Percentiles rank a stretch among this genome's conserved stretches.
These are phyloP conservation scores for Biancaea sappan DNA, from an alignment of 306 rosid genomes.

Conservation along the genomic window DNA sequence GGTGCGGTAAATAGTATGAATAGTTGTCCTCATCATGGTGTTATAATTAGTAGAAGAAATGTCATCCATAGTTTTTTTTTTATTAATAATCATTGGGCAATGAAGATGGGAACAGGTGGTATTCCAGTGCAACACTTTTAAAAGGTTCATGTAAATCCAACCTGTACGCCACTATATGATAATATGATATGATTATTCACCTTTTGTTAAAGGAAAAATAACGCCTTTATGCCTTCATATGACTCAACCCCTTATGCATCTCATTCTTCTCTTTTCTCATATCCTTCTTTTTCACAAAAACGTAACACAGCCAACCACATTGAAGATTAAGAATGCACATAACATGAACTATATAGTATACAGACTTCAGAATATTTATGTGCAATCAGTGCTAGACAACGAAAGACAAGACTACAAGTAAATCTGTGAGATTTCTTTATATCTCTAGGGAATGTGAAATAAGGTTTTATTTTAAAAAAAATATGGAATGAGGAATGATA, in stretches of 20 bases:
- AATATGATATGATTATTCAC: neutral
- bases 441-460: neutral
- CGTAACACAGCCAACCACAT: neutral
- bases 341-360: neutral
- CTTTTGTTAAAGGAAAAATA: neutral
- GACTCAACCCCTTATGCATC: neutral
- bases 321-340: neutral
- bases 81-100: neutral
- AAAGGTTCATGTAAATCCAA: neutral
- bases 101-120: neutral
- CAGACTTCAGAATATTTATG: no score
- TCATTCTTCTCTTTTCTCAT: neutral
- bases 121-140: neutral
- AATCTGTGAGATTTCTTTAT: neutral
- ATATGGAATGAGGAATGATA: no score
- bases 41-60: neutral
- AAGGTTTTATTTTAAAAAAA: no score
- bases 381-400: no score
- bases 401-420: neutral
- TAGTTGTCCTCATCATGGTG: neutral
- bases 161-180: neutral
- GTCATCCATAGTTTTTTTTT: neutral
- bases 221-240: neutral
- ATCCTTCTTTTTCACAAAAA: neutral
- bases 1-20: neutral